Evolutionary conservation across 2,329 filamentous ascomycete genomes (phyloP).

Genomic region (Septoria linicola): DNA sequence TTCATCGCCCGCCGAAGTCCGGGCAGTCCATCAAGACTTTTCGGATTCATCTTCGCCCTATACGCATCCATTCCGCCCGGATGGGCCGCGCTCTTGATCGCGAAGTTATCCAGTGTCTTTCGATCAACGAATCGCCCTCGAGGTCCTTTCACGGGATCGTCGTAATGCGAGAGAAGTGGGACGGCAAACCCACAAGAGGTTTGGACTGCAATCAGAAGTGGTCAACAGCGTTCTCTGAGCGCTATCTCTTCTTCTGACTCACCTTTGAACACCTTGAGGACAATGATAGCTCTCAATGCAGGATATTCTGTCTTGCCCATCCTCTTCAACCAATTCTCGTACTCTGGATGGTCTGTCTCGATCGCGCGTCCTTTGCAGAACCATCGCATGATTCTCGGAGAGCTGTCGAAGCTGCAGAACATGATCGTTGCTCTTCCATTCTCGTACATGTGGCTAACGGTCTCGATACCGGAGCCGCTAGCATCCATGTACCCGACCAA

Average conservation of each 20-base stretch:
- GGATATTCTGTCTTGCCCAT: conserved; percentile 39
- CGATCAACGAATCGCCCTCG: conserved; percentile 51
- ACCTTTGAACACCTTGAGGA: conserved; percentile 61
- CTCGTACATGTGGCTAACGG: conserved; percentile 72
- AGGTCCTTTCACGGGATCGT: conserved; percentile 26
- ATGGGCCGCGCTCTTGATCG: conserved; percentile 49
- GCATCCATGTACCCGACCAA: conserved; percentile 70
- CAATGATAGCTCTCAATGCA: conserved; percentile 60
- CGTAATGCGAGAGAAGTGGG: conserved; percentile 50
- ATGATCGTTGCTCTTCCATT: conserved; percentile 73
- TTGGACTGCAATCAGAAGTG: conserved; percentile 47
- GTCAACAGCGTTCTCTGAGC: conserved; percentile 1
- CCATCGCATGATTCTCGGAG: conserved; percentile 63
- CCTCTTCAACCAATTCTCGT: conserved; percentile 48
- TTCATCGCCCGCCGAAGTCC: conserved; percentile 56
- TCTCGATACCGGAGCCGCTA: conserved; percentile 74
- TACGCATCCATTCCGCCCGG: conserved; percentile 54
- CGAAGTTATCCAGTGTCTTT: conserved; percentile 56
- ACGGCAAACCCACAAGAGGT: conserved; percentile 67
- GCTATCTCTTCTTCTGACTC: background rate
- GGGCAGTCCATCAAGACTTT: conserved; percentile 60
- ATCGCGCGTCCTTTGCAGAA: conserved; percentile 61
- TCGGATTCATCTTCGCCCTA: conserved; percentile 55
- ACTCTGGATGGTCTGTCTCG: conserved; percentile 56
- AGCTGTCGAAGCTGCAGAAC: conserved; percentile 64